Evolutionary conservation across 768 basidiomycete species (phyloP).

Genomic region (Tephrocybe sp.): DNA sequence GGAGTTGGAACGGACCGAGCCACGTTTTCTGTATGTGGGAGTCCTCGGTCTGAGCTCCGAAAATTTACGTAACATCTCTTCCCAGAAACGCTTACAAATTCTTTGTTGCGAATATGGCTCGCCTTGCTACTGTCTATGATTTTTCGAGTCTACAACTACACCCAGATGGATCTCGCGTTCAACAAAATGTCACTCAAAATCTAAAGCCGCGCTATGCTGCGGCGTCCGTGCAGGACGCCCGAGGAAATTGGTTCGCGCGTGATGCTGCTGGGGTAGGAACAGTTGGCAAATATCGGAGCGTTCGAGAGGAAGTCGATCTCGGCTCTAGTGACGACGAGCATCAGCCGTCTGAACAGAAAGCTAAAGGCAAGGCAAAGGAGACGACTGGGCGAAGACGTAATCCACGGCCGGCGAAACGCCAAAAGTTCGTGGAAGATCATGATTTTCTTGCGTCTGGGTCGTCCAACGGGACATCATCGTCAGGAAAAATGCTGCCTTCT

Average conservation of each 20-base stretch:
- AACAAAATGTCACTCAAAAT: constrained; percentile 38
- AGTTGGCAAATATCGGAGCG: constrained; percentile 33
- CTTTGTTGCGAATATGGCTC: too few relatives aligned
- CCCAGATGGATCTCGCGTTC: constrained; percentile 62
- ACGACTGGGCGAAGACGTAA: constrained; percentile 15
- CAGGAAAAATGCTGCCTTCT: constrained; percentile 39
- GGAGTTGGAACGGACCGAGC: too few relatives aligned
- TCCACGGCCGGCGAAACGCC: constrained; percentile 37
- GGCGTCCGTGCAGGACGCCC: constrained; percentile 39
- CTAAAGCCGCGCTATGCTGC: constrained; percentile 31
- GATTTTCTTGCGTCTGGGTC: constrained; percentile 49
- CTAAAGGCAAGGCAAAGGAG: constrained; percentile 10
- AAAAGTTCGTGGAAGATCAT: constrained; percentile 47
- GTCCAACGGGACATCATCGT: constrained; percentile 2
- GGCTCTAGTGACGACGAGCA: constrained; percentile 1
- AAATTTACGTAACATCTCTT: too few relatives aligned
- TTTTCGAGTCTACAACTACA: constrained; percentile 64
- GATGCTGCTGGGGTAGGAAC: constrained; percentile 59
- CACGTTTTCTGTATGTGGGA: too few relatives aligned
- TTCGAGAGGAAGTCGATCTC: constrained; percentile 22
- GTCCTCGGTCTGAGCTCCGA: too few relatives aligned
- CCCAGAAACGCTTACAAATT: too few relatives aligned
- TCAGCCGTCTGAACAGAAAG: neutral
- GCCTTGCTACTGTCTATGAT: constrained; percentile 63
- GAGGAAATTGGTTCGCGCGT: constrained; percentile 65